These are phyloP conservation scores for Nemania diffusa DNA, from an alignment of 2,329 filamentous ascomycete genomes.

Conservation along the genomic window DNA sequence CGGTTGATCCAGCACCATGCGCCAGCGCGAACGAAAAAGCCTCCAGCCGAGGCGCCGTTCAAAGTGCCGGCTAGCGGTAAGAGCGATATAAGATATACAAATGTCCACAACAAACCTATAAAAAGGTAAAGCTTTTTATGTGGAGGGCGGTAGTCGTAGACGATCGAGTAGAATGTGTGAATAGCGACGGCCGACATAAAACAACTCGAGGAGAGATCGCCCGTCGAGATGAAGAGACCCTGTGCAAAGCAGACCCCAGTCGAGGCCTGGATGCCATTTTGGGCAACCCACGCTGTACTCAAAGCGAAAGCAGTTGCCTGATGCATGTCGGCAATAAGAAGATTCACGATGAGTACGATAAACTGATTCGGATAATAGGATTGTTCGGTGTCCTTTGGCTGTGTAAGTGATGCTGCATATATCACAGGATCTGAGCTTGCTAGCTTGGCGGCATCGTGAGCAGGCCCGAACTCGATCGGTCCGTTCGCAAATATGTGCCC, in stretches of 20 bases:
- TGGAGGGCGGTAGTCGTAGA: constrained; percentile 63
- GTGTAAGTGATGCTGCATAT: constrained; percentile 25
- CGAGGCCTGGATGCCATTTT: constrained; percentile 64
- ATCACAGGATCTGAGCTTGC: constrained; percentile 15
- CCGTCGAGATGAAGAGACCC: constrained; percentile 74
- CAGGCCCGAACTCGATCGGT: constrained; percentile 37
- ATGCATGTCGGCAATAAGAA: constrained; percentile 74
- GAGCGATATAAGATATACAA: constrained; percentile 67
- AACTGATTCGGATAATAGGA: constrained; percentile 67
- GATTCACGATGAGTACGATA: constrained; percentile 74
- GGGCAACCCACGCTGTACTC: constrained; percentile 67
- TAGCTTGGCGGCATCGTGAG: constrained; percentile 28
- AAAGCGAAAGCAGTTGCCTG: constrained; percentile 73
- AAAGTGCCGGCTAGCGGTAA: constrained; percentile 59
- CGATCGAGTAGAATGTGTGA: constrained; percentile 73
- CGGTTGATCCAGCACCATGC: constrained; percentile 75
- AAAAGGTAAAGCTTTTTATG: constrained; percentile 60
- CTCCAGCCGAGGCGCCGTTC: constrained; percentile 55
- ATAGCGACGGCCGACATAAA: constrained; percentile 74
- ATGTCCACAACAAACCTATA: constrained; percentile 65
- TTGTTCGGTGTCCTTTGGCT: constrained; percentile 8
- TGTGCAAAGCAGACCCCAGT: constrained; percentile 69
- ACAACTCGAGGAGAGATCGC: constrained; percentile 72
- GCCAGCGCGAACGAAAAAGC: constrained; percentile 71
- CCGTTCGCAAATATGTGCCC: constrained; percentile 34